These are phyloP conservation scores for Trichoderma pleuroti DNA, from an alignment of 2,329 filamentous ascomycete species.

Conservation along the genomic window DNA sequence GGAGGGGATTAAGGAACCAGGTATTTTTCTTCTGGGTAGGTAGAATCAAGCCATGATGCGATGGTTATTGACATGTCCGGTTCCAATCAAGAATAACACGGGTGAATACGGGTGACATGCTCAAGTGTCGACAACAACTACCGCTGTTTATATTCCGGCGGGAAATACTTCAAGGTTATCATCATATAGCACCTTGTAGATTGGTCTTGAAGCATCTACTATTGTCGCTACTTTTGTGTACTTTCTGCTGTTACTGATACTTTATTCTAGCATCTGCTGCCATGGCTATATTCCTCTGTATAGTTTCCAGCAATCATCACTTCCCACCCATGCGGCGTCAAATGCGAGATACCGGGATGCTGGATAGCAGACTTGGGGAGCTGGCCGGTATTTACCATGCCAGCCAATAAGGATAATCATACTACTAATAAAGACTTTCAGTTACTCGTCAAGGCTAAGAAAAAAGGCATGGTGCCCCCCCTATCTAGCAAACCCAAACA, in stretches of 20 bases:
- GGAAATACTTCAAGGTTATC: too few species aligned
- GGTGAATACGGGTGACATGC: neutral
- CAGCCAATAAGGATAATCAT: neutral
- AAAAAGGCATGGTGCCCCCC: neutral
- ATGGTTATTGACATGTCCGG: neutral
- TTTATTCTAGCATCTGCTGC: too few species aligned
- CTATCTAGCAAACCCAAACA: neutral
- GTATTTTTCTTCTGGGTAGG: neutral
- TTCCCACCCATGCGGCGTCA: too few species aligned
- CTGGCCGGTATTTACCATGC: too few species aligned
- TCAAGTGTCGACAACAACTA: neutral
- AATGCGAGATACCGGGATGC: too few species aligned
- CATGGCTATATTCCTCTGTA: too few species aligned
- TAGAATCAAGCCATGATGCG: neutral
- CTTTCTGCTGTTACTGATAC: too few species aligned
- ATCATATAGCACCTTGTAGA: too few species aligned
- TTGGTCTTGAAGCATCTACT: neutral
- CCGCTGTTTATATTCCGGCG: neutral
- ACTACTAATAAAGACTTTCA: neutral
- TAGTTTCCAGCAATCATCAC: too few species aligned
- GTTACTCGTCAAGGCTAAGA: neutral
- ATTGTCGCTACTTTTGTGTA: too few species aligned
- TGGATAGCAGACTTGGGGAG: too few species aligned
- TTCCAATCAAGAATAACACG: neutral
- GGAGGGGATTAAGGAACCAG: neutral